Conservation (phyloP, 768 basidiomycete species). For the Calocera viscosa region DNA sequence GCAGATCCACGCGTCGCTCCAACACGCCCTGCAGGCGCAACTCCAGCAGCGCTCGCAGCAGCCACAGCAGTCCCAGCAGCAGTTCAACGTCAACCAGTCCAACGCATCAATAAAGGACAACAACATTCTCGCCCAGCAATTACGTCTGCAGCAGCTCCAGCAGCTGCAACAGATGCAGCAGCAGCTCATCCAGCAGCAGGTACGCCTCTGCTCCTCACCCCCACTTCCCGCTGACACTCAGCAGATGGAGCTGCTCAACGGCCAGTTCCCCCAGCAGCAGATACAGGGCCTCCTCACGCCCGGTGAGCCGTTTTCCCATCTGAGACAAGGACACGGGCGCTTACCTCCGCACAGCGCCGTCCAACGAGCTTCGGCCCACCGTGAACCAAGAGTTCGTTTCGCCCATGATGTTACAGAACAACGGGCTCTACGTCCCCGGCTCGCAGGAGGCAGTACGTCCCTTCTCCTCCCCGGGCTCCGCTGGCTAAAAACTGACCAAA, state of each 20-base stretch:
- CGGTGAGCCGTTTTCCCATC: slow-evolving; percentile 33
- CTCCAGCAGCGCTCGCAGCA: neutral
- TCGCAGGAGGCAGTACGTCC: slow-evolving; percentile 21
- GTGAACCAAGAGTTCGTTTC: slow-evolving; percentile 23
- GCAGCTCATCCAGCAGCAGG: slow-evolving; percentile 85
- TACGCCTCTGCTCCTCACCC: slow-evolving; percentile 25
- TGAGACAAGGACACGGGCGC: slow-evolving; percentile 18
- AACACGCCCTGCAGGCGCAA: neutral
- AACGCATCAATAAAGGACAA: slow-evolving; percentile 20
- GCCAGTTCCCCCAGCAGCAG: slow-evolving; percentile 26
- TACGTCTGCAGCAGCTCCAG: slow-evolving; percentile 64
- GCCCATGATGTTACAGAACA: slow-evolving; percentile 37
- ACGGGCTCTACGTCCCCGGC: slow-evolving; percentile 25
- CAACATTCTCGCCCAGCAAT: slow-evolving; percentile 32
- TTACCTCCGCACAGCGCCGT: slow-evolving; percentile 31
- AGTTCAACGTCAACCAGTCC: neutral
- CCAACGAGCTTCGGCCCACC: slow-evolving; percentile 42
- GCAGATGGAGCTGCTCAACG: slow-evolving; percentile 59
- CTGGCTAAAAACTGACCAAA: neutral
- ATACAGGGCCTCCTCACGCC: slow-evolving; percentile 54
- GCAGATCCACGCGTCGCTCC: neutral
- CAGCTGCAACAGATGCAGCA: slow-evolving; percentile 67
- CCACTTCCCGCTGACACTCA: slow-evolving; percentile 10
- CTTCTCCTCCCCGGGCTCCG: slow-evolving; percentile 15
- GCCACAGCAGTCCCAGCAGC: slow-evolving; percentile 2